Evolutionary conservation across 164 flowering plant species (phyloP).

Genomic region (Euptelea pleiosperma): DNA sequence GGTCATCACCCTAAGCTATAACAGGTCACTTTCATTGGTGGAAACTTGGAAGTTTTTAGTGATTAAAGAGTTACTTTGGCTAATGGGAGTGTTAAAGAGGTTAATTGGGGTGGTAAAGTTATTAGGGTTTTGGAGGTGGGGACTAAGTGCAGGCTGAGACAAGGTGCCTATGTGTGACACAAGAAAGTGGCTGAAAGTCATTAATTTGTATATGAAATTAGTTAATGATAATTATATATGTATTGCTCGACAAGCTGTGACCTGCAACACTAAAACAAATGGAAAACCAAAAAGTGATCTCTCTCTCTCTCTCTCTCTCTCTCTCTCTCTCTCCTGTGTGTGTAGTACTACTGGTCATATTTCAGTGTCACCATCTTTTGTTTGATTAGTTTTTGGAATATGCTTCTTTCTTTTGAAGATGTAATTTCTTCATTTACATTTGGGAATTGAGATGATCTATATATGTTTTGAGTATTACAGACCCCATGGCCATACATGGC

Average conservation of each 20-base stretch:
- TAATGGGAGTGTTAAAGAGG: background rate
- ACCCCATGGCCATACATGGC: too few species aligned
- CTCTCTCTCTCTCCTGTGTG: slow-evolving; percentile 9
- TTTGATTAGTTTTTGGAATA: slow-evolving; percentile 26
- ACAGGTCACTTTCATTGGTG: too few species aligned
- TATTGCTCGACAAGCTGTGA: slow-evolving; percentile 58
- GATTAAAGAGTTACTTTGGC: too few species aligned
- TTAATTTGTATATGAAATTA: slow-evolving; percentile 28
- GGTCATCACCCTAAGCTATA: slow-evolving; percentile 25
- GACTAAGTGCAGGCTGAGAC: too few species aligned
- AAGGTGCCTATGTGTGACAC: slow-evolving; percentile 40
- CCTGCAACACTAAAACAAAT: slow-evolving; percentile 27
- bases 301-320: slow-evolving; percentile 15
- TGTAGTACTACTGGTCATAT: slow-evolving; percentile 18
- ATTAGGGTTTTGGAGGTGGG: too few species aligned
- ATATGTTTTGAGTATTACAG: too few species aligned
- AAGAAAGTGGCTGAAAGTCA: slow-evolving; percentile 34
- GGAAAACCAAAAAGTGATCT: too few species aligned
- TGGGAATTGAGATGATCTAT: background rate
- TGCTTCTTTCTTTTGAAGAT: too few species aligned
- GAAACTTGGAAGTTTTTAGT: background rate
- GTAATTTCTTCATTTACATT: background rate
- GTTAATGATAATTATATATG: slow-evolving; percentile 19
- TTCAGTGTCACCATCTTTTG: slow-evolving; percentile 31
- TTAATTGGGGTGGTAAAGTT: slow-evolving; percentile 27